Evolutionary conservation across 2,329 filamentous ascomycete genomes (phyloP), one percentile per base, ranked within the genome.

Genomic region (Incumbomyces lentus): DNA sequence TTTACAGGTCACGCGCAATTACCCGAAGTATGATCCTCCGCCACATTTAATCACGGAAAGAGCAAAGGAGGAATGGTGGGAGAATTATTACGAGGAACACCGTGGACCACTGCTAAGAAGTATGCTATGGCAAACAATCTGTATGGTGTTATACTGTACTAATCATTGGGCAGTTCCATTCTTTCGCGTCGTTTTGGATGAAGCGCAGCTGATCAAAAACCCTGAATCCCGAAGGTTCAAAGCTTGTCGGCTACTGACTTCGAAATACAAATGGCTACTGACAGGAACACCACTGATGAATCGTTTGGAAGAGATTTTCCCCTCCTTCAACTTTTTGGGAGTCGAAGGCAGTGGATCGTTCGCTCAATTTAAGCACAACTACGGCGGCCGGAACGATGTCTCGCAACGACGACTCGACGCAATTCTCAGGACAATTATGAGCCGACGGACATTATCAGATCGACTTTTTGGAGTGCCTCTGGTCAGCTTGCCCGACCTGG

Each of bases 401-500:
- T 51, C 51, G 1, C 46, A 52, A 13, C 22, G 54, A 22, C 56
- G 62, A 10, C 53, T 67, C 1, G 43, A 53, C 2, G 61, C 58
- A 18, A 48, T 62, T 3, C 50, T 67, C 2, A 52, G 57, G 40
- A 49, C 55, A 3, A 69, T 75, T 44, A 75, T 80, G 70, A 66
- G 76, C 13, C 66, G 76, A 4, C 67, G 75, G 5, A 79, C 75
- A 0, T 75, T 79, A 58, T 59, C 61, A 1, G 73, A 76, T 45
- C 68, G 59, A 0, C 63, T 81, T 13, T 74, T 81, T 49, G 66
- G 69, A 1, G 62, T 67, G 0, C 72, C 74, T 0, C 71, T 82
- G 1, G 57, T 81, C 13, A 71, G 68, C 7, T 63, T 81, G 0
- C 78, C 77, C 0, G 59, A 61, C 12, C 69, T 77, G 0, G 61